Conservation (phyloP, 352 stramenopile genomes). For the Pythium aquatile region DNA sequence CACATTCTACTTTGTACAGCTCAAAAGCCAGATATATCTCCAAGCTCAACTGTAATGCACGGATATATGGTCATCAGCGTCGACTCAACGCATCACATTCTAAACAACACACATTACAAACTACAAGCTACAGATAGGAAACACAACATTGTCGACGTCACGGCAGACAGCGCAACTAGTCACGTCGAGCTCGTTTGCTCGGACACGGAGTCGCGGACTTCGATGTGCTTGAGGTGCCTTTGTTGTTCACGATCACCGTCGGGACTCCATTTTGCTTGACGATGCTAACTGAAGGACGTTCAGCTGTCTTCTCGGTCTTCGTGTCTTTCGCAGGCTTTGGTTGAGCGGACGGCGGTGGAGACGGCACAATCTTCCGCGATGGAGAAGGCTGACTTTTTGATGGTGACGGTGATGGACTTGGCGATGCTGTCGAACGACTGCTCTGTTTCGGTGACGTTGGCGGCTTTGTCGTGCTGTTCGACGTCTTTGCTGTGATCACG, state of each 20-base stretch:
- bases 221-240: neutral
- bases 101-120: too few relatives aligned
- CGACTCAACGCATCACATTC: too few relatives aligned
- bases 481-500: neutral
- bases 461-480: neutral
- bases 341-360: too few relatives aligned
- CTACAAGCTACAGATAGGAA: too few relatives aligned
- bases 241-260: neutral
- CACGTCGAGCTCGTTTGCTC: neutral
- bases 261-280: neutral
- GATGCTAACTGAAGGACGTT: neutral
- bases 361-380: neutral
- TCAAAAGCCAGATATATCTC: too few relatives aligned
- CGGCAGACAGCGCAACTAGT: neutral
- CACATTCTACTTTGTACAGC: too few relatives aligned
- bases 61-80: too few relatives aligned
- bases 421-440: neutral
- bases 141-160: too few relatives aligned
- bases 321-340: neutral
- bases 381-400: neutral
- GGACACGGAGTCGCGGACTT: neutral
- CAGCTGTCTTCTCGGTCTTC: neutral
- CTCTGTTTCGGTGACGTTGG: neutral
- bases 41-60: too few relatives aligned
- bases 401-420: neutral